phyloP scores from a whole-genome alignment of 1,284 basidiomycete genomes.

The Schizophyllum amplum region DNA sequence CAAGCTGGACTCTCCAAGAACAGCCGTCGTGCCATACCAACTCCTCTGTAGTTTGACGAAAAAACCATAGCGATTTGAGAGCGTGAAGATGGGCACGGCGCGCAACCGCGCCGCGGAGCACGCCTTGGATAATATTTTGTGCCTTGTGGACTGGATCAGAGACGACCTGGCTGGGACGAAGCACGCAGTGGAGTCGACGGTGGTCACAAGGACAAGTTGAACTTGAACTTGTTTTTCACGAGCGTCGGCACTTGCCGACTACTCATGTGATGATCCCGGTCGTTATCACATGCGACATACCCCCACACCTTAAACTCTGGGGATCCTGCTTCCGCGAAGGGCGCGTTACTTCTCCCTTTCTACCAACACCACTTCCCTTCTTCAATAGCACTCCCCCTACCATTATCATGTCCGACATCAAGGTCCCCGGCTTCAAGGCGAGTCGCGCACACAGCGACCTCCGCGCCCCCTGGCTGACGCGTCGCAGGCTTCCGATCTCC shows the following conservation, averaged over 20 bases:
- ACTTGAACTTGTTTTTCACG: not conserved
- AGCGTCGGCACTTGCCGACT: not conserved
- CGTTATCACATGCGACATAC: constrained; percentile 20
- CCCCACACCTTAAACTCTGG: constrained; percentile 11
- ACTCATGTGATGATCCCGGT: not conserved
- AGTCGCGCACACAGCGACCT: constrained; percentile 1
- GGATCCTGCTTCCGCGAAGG: not conserved
- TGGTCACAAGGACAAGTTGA: no score
- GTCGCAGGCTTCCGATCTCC: constrained; percentile 61
- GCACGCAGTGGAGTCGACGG: no score
- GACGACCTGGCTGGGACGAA: no score
- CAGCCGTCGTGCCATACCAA: no score
- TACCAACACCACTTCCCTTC: not conserved
- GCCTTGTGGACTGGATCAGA: no score
- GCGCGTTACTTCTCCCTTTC: not conserved
- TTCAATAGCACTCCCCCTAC: constrained; percentile 1
- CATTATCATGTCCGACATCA: constrained; percentile 45
- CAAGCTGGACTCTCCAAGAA: no score
- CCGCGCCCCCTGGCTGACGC: constrained; percentile 1
- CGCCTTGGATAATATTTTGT: no score
- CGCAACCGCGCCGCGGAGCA: no score
- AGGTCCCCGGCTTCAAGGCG: constrained; percentile 52
- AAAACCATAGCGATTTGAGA: no score
- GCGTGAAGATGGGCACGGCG: no score
- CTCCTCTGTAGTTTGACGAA: no score